Conservation (phyloP, 2,329 filamentous ascomycete species). For the Metarhizium brunneum region DNA sequence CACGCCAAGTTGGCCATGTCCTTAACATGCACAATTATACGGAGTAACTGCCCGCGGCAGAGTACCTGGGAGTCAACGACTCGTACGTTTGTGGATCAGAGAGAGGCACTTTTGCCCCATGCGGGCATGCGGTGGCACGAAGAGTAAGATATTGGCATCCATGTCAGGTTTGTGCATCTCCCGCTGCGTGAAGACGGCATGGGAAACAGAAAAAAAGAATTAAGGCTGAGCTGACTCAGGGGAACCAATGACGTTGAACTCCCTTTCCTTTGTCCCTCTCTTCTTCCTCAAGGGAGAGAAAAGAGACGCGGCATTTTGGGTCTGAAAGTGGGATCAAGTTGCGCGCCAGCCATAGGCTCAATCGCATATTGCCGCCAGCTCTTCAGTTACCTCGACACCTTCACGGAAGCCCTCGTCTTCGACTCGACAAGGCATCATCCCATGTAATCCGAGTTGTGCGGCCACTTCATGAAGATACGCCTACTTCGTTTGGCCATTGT, state of each 20-base stretch:
- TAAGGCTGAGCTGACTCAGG: not conserved
- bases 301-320: no score
- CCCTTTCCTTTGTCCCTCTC: constrained; percentile 6
- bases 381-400: no score
- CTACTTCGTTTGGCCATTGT: no score
- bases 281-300: no score
- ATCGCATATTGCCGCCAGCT: no score
- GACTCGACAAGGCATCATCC: no score
- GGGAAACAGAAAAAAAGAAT: not conserved
- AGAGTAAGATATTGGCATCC: not conserved
- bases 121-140: not conserved
- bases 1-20: not conserved
- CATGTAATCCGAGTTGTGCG: no score
- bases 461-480: no score
- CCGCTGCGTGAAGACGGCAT: not conserved
- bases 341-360: no score
- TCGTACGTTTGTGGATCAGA: not conserved
- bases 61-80: no score
- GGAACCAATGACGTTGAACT: not conserved
- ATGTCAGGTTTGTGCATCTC: not conserved
- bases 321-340: no score
- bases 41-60: not conserved
- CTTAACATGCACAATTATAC: not conserved
- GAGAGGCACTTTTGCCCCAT: not conserved
- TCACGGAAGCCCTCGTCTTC: no score